Evolutionary conservation across 2,329 filamentous ascomycete species (phyloP).

Genomic region (Fusarium abutilonis): DNA sequence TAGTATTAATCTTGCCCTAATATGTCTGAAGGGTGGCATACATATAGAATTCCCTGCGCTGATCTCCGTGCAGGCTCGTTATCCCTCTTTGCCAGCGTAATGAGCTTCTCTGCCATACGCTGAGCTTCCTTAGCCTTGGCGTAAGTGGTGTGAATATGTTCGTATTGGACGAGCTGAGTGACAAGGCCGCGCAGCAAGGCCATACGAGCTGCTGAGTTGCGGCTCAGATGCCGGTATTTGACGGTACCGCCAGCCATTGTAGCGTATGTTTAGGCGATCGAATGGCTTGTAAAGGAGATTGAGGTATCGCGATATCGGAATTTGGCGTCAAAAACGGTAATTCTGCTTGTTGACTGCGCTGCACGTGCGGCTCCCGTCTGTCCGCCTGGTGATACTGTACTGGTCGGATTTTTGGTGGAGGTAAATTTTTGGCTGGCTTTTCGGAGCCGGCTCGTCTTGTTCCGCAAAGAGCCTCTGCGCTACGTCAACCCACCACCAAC

Average conservation of each 20-base stretch:
- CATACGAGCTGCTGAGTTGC: slow-evolving; percentile 86
- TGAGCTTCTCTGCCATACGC: slow-evolving; percentile 89
- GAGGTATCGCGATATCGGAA: neutral
- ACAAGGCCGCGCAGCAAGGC: slow-evolving; percentile 95
- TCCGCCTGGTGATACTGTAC: slow-evolving; percentile 16
- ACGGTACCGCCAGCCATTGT: slow-evolving; percentile 85
- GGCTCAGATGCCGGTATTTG: slow-evolving; percentile 90
- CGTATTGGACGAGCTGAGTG: slow-evolving; percentile 91
- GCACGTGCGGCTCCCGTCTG: slow-evolving; percentile 25
- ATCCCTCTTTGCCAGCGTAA: slow-evolving; percentile 93
- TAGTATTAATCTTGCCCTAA: slow-evolving; percentile 12
- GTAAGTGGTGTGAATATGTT: slow-evolving; percentile 94
- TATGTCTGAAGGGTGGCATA: slow-evolving; percentile 58
- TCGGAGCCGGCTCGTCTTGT: slow-evolving; percentile 46
- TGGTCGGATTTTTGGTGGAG: slow-evolving; percentile 42
- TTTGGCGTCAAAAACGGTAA: slow-evolving; percentile 1
- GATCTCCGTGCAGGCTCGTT: slow-evolving; percentile 80
- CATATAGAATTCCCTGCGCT: slow-evolving; percentile 86
- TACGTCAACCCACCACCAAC: slow-evolving; percentile 46
- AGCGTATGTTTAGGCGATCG: slow-evolving; percentile 24
- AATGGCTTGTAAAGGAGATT: neutral
- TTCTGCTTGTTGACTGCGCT: slow-evolving; percentile 13
- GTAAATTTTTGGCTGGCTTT: slow-evolving; percentile 49
- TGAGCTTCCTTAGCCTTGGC: slow-evolving; percentile 98
- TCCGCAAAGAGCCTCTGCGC: slow-evolving; percentile 40